These are phyloP conservation scores for Groenewaldozyma salmanticensis DNA, from an alignment of 805 yeast genomes.

Conservation along the genomic window DNA sequence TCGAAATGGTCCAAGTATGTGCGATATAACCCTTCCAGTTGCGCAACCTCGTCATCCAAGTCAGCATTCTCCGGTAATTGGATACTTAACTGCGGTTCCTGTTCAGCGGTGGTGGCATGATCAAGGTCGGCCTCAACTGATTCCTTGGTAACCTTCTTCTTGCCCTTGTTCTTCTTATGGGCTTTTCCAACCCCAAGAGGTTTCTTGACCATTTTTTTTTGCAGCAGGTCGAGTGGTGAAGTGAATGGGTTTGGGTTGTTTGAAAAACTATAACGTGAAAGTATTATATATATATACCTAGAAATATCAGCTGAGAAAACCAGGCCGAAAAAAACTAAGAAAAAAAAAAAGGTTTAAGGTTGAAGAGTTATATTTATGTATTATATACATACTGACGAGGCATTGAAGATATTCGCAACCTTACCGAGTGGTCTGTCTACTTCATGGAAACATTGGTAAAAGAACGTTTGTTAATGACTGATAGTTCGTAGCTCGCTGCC, in stretches of 20 bases:
- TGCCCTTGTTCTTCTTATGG: neutral
- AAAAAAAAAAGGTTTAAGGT: conserved; percentile 1
- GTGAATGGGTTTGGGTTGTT: too few relatives aligned
- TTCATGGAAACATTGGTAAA: too few relatives aligned
- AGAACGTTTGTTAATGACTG: too few relatives aligned
- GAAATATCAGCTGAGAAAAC: neutral
- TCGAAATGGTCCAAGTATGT: neutral
- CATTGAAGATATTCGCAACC: too few relatives aligned
- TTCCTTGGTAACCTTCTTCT: too few relatives aligned
- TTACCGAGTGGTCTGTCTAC: too few relatives aligned
- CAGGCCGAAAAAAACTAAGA: conserved; percentile 30
- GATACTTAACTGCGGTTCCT: neutral
- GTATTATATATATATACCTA: too few relatives aligned
- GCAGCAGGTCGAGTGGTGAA: too few relatives aligned
- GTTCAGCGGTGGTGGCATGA: neutral
- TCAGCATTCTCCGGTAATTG: neutral
- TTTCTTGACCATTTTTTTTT: neutral
- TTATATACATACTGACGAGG: too few relatives aligned
- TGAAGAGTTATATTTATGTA: too few relatives aligned
- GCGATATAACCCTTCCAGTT: neutral
- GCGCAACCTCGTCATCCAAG: neutral
- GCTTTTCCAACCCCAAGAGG: neutral
- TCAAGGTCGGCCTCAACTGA: neutral
- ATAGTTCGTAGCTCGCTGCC: too few relatives aligned
- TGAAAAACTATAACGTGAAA: too few relatives aligned